Evolutionary conservation across 306 rosid genomes (phyloP).

Genomic region (Crotalaria pallida): DNA sequence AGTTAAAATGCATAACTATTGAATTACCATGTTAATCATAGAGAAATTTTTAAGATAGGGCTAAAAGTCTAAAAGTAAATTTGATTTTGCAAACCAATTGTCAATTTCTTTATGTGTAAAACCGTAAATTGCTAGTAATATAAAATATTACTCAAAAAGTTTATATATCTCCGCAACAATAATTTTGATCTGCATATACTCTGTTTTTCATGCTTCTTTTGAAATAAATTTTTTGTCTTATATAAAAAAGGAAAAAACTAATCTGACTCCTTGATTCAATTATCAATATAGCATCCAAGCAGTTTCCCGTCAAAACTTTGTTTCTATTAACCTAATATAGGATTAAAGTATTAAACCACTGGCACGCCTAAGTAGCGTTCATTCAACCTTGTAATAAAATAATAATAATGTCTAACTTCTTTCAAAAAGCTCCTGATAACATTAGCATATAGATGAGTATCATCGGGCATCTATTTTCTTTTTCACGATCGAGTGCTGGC

Average conservation of each 20-base stretch:
- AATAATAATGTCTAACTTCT: not conserved
- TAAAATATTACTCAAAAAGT: not conserved
- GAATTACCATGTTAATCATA: not conserved
- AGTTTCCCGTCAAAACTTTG: not conserved
- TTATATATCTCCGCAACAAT: not conserved
- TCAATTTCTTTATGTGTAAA: not conserved
- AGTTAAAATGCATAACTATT: not conserved
- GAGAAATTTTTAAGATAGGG: not conserved
- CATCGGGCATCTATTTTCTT: no score
- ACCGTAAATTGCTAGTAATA: not conserved
- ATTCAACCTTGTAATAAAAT: not conserved
- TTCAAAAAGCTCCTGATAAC: no score
- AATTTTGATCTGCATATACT: no score
- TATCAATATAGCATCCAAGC: not conserved
- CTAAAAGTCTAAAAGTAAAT: not conserved
- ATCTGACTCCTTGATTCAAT: constrained; percentile 17
- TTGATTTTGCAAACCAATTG: not conserved
- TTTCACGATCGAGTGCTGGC: no score
- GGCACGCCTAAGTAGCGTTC: no score
- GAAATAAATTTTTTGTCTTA: no score
- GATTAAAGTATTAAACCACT: no score
- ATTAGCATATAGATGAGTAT: no score
- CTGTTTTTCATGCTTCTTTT: no score
- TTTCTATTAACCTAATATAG: no score
- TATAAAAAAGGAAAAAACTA: no score